Evolutionary conservation across 1,139 yeast species (phyloP), one percentile per base, ranked within the genome.

Genomic region (Scheffersomyces stambukii): DNA sequence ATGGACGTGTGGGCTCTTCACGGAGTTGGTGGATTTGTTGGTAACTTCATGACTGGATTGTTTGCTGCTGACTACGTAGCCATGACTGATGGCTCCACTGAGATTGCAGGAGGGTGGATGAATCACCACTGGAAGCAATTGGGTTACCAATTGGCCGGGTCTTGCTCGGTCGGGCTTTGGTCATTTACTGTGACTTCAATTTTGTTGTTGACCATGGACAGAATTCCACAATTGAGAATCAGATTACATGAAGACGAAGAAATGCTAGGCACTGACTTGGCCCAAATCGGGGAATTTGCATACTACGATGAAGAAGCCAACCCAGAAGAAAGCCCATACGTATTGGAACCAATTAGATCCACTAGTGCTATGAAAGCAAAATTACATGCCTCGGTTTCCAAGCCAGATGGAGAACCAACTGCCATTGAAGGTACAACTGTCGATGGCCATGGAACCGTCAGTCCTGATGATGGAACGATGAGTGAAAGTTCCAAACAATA

Each of bases 11-110:
- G 84, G 62, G 88, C 96, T 16, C 65, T 86, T 37, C 97, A 89
- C 58, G 96, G 96, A 45, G 78, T 89, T 41, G 97, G 97, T 54
- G 97, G 96, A 31, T 76, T 82, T 48, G 67, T 75, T 41, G 97
- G 97, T 29, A 77, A 86, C 19, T 64, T 81, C 16, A 58, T 85
- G 61, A 89, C 97, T 23, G 96, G 95, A 48, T 67, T 89, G 41
- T 89, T 89, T 54, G 95, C 96, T 19, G 94, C 96, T 31, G 93
- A 88, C 63, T 88, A 89, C 60, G 77, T 89, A 44, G 81, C 94
- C 28, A 88, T 85, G 23, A 60, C 85, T 36, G 85, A 67, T 42
- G 85, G 78, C 32, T n/a, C n/a, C n/a, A 77, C 81, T 28, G 83
- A 78, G 27, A 84, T 85, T 42, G 66, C 52, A 19, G 95, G 96